Evolutionary conservation across 306 rosid species (phyloP).

Genomic region (Trifolium repens): DNA sequence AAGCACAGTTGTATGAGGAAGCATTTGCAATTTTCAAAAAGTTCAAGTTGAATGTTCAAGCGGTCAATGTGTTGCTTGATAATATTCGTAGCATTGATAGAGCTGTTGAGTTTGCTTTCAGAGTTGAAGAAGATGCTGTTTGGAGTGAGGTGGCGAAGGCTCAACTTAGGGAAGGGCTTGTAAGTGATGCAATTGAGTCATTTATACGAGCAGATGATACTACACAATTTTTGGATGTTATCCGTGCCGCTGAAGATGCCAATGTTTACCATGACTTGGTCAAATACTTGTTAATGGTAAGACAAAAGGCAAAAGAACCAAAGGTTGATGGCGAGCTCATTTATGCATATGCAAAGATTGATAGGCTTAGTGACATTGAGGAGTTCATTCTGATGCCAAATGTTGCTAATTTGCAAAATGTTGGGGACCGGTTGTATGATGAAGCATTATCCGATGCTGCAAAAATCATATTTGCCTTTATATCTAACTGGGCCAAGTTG

Average conservation of each 20-base stretch:
- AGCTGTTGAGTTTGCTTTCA: slow-evolving; percentile 98
- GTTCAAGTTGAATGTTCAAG: slow-evolving; percentile 97
- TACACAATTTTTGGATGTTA: slow-evolving; percentile 92
- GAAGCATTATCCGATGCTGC: slow-evolving; percentile 98
- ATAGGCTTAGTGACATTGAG: slow-evolving; percentile 92
- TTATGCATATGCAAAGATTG: slow-evolving; percentile 97
- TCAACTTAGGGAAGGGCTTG: slow-evolving; percentile 93
- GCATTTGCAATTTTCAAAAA: slow-evolving; percentile 95
- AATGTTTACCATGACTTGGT: slow-evolving; percentile 93
- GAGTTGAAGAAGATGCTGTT: slow-evolving; percentile 99
- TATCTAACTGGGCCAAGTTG: slow-evolving; percentile 99
- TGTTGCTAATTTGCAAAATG: slow-evolving; percentile 95
- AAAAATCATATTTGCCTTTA: slow-evolving; percentile 89
- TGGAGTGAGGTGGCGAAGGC: slow-evolving; percentile 99
- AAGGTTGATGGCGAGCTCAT: slow-evolving; percentile 98
- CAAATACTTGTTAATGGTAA: slow-evolving; percentile 93
- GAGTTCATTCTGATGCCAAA: slow-evolving; percentile 97
- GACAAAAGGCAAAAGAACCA: slow-evolving; percentile 91
- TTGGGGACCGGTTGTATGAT: slow-evolving; percentile 93
- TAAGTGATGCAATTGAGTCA: slow-evolving; percentile 98
- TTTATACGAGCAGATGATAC: slow-evolving; percentile 97
- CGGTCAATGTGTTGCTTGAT: slow-evolving; percentile 90
- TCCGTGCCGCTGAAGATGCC: slow-evolving; percentile 84
- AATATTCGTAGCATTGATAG: slow-evolving; percentile 88
- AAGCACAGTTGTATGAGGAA: slow-evolving; percentile 91